Evolutionary conservation across 2,329 filamentous ascomycete species (phyloP).

Genomic region (Pseudopithomyces maydicus): DNA sequence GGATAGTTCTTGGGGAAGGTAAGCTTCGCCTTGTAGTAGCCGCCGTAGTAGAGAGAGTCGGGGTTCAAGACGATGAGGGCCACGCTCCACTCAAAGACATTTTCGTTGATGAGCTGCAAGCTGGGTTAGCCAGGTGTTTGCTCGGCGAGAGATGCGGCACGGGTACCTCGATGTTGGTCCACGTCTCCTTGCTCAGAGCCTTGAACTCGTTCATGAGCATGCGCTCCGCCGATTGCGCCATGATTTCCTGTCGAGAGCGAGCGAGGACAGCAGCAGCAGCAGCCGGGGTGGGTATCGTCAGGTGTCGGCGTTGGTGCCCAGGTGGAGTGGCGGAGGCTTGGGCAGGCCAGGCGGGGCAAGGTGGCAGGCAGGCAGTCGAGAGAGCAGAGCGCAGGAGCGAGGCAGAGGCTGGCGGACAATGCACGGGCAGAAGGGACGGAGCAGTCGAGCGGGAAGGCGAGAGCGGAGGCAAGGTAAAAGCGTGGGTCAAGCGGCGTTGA

Average conservation of each 20-base stretch:
- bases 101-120: slow-evolving; percentile 72
- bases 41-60: slow-evolving; percentile 89
- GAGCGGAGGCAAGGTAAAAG: background rate
- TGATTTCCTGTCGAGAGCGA: slow-evolving; percentile 14
- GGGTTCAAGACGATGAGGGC: slow-evolving; percentile 92
- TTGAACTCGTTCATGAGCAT: slow-evolving; percentile 90
- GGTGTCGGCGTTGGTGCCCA: background rate
- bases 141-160: background rate
- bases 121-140: slow-evolving; percentile 25
- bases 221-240: slow-evolving; percentile 65
- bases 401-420: background rate
- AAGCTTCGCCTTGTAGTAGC: slow-evolving; percentile 92
- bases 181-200: slow-evolving; percentile 83
- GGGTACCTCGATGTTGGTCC: slow-evolving; percentile 85
- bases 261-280: background rate
- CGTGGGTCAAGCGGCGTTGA: background rate
- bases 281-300: no score
- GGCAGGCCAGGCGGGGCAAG: background rate
- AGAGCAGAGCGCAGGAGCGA: background rate
- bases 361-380: no score
- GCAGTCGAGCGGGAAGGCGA: background rate
- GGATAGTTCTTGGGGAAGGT: slow-evolving; percentile 88
- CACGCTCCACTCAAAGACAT: slow-evolving; percentile 85
- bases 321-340: background rate
- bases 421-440: background rate